phyloP scores from a whole-genome alignment of 2,329 filamentous ascomycete species.

The Clonostachys solani region DNA sequence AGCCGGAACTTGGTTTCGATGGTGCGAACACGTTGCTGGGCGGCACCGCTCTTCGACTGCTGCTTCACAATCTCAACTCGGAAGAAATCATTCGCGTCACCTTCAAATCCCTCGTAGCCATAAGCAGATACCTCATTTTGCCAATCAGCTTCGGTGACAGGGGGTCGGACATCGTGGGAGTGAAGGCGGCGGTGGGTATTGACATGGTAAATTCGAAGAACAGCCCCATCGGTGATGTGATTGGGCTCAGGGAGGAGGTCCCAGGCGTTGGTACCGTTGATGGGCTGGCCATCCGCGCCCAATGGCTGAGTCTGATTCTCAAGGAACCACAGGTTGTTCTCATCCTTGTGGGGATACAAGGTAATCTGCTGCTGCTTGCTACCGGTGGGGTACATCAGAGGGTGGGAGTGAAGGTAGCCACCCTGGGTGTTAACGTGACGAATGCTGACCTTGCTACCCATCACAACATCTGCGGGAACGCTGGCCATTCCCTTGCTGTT shows the following conservation, averaged over 20 bases:
- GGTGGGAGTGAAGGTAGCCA: conserved; percentile 94
- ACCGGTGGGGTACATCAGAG: conserved; percentile 94
- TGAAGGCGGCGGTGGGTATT: conserved; percentile 86
- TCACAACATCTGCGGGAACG: conserved; percentile 85
- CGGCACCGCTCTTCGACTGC: conserved; percentile 71
- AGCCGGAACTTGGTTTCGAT: conserved; percentile 97
- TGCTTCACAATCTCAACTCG: conserved; percentile 90
- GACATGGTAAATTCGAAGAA: conserved; percentile 79
- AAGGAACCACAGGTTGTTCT: conserved; percentile 91
- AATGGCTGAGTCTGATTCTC: conserved; percentile 96
- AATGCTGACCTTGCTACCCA: conserved; percentile 80
- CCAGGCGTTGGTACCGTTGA: conserved; percentile 83
- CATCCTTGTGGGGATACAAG: conserved; percentile 97
- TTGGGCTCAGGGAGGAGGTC: conserved; percentile 62
- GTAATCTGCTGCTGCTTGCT: conserved; percentile 99
- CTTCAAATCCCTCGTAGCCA: conserved; percentile 93
- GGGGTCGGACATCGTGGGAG: conserved; percentile 88
- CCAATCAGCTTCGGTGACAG: conserved; percentile 85
- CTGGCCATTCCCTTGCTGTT: conserved; percentile 97
- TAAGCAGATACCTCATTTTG: conserved; percentile 96
- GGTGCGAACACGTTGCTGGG: conserved; percentile 82
- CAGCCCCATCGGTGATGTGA: conserved; percentile 73
- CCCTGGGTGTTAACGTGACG: conserved; percentile 97
- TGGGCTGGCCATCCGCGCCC: conserved; percentile 66
- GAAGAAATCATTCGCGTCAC: conserved; percentile 96